Evolutionary conservation across 192 early-diverging fungal species (phyloP).

Genomic region (Cetraspora pellucida): DNA sequence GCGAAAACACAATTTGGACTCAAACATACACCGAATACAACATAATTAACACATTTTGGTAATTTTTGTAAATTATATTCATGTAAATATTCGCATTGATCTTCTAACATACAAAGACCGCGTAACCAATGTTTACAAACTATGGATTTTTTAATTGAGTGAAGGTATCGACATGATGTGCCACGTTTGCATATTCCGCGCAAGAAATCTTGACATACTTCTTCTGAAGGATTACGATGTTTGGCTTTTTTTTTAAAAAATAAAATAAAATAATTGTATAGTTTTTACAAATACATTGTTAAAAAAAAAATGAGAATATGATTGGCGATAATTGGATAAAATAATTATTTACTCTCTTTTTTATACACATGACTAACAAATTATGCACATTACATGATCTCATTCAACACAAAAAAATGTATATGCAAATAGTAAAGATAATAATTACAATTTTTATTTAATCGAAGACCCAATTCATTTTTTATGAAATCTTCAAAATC

Average conservation of each 20-base stretch:
- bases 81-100: conserved; percentile 9
- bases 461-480: conserved; percentile 55
- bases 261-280: not conserved
- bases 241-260: not conserved
- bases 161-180: not conserved
- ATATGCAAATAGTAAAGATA: not conserved
- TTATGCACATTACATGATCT: too few relatives aligned
- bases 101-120: conserved; percentile 14
- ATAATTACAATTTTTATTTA: not conserved
- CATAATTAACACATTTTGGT: conserved; percentile 12
- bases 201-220: conserved; percentile 6
- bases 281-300: not conserved
- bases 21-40: not conserved
- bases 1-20: not conserved
- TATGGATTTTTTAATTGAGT: not conserved
- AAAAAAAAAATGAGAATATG: not conserved
- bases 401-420: too few relatives aligned
- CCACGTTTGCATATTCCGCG: not conserved
- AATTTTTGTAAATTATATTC: conserved; percentile 6
- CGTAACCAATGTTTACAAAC: conserved; percentile 20
- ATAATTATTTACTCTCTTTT: too few relatives aligned
- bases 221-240: not conserved
- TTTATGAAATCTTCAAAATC: conserved; percentile 71
- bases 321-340: too few relatives aligned
- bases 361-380: too few relatives aligned